A percentile compares a stretch with the other conserved stretches of the same genome.
Evolutionary conservation across 306 rosid genomes (phyloP).

Genomic region (Rosa rugosa): DNA sequence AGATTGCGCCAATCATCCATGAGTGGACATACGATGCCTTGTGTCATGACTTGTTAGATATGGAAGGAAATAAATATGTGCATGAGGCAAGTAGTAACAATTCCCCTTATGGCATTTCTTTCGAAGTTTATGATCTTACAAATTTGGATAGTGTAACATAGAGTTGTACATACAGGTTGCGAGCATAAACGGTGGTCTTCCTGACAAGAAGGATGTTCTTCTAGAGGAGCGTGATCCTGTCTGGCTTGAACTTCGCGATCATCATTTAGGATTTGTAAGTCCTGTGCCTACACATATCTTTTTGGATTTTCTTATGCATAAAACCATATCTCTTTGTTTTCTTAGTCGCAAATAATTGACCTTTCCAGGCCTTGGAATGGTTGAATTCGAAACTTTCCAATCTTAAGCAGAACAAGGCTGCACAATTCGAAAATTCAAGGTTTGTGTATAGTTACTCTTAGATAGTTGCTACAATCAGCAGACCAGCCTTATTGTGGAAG

Average conservation of each 20-base stretch:
- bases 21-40: slow-evolving; percentile 99
- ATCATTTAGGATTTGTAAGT: slow-evolving; percentile 88
- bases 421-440: slow-evolving; percentile 65
- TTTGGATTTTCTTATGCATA: background rate
- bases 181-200: slow-evolving; percentile 60
- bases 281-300: slow-evolving; percentile 13
- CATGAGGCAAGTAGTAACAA: slow-evolving; percentile 62
- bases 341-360: slow-evolving; percentile 16
- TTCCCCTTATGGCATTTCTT: background rate
- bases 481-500: background rate
- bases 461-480: background rate
- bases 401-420: slow-evolving; percentile 85
- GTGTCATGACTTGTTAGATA: slow-evolving; percentile 86
- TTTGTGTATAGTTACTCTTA: background rate
- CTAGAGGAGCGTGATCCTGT: slow-evolving; percentile 92
- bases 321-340: slow-evolving; percentile 20
- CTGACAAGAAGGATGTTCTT: slow-evolving; percentile 88
- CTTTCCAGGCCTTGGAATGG: slow-evolving; percentile 78
- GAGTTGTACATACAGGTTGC: slow-evolving; percentile 55
- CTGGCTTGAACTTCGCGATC: slow-evolving; percentile 95
- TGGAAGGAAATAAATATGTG: slow-evolving; percentile 90
- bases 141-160: slow-evolving; percentile 8
- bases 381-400: slow-evolving; percentile 78
- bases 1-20: slow-evolving; percentile 94
- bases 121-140: slow-evolving; percentile 22